Conservation (phyloP, 495 filamentous ascomycete genomes). For the Aspergillus egyptiacus region DNA sequence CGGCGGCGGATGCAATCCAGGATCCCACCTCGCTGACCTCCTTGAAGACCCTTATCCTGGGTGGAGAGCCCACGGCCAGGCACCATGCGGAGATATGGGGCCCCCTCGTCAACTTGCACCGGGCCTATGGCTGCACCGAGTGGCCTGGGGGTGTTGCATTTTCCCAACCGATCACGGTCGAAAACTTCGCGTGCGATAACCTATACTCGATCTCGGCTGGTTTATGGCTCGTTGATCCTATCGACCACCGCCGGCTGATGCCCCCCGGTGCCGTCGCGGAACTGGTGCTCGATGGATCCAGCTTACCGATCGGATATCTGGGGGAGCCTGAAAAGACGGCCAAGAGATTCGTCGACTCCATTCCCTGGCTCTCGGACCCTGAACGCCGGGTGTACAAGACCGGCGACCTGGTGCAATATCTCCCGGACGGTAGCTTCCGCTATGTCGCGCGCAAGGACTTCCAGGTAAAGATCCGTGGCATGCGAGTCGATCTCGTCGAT, state of each 20-base stretch:
- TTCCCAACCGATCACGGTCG: not conserved
- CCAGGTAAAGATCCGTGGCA: not conserved
- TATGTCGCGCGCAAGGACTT: not conserved
- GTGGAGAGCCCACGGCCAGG: not conserved
- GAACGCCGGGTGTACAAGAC: not conserved
- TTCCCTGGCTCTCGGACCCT: constrained; percentile 10
- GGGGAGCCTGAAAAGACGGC: constrained; percentile 34
- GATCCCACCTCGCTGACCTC: not conserved
- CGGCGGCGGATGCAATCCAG: not conserved
- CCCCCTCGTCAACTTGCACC: not conserved
- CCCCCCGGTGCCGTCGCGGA: constrained; percentile 49
- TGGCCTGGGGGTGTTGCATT: not conserved
- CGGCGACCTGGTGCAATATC: not conserved
- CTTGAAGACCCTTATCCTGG: not conserved
- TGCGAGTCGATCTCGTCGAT: not conserved
- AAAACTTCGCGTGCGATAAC: not conserved
- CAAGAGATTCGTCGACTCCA: not conserved
- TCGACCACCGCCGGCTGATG: constrained; percentile 27
- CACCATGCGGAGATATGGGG: not conserved
- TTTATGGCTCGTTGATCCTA: constrained; percentile 1
- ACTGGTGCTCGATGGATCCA: constrained; percentile 46
- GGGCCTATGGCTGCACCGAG: not conserved
- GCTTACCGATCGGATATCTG: constrained; percentile 44
- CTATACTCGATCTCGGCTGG: not conserved
- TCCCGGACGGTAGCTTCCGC: not conserved